phyloP scores from a whole-genome alignment of 768 basidiomycete species.

The Pluteus cervinus region DNA sequence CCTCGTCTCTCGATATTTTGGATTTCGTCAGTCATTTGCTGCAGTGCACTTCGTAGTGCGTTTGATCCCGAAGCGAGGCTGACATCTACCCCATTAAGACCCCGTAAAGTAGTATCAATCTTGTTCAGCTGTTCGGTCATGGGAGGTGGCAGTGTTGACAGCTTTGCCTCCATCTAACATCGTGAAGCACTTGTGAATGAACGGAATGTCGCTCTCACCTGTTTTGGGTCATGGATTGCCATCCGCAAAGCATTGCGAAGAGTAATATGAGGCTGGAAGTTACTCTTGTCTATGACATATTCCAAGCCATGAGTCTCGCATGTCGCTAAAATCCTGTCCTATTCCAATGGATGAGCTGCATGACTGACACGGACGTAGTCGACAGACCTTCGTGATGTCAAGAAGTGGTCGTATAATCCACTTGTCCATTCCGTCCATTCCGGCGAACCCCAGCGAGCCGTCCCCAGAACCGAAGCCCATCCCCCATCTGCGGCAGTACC shows the following conservation, averaged over 20 bases:
- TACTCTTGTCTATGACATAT: conserved; percentile 65
- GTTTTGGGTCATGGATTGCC: too few relatives aligned
- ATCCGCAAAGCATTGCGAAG: conserved; percentile 70
- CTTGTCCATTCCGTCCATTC: conserved; percentile 50
- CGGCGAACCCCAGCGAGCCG: conserved; percentile 33
- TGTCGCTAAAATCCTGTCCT: conserved; percentile 80
- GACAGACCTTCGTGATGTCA: conserved; percentile 56
- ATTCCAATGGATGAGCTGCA: conserved; percentile 6
- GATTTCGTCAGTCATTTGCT: conserved; percentile 25
- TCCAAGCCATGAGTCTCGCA: conserved; percentile 55
- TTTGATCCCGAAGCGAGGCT: conserved; percentile 25
- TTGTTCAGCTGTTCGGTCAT: conserved; percentile 25
- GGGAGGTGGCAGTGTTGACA: conserved; percentile 21
- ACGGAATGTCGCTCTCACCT: too few relatives aligned
- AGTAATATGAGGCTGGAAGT: conserved; percentile 69
- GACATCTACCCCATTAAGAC: conserved; percentile 24
- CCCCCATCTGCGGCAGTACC: conserved; percentile 62
- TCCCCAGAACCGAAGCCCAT: conserved; percentile 48
- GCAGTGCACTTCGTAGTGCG: conserved; percentile 31
- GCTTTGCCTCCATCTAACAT: too few relatives aligned
- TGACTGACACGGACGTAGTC: not conserved
- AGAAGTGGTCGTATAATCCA: conserved; percentile 76
- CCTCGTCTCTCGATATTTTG: conserved; percentile 42
- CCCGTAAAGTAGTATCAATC: conserved; percentile 24
- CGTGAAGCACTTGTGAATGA: too few relatives aligned